A percentile compares a stretch with the other conserved stretches of the same genome.
Evolutionary conservation across 805 yeast genomes (phyloP).

Genomic region (Metschnikowia gelsemii): DNA sequence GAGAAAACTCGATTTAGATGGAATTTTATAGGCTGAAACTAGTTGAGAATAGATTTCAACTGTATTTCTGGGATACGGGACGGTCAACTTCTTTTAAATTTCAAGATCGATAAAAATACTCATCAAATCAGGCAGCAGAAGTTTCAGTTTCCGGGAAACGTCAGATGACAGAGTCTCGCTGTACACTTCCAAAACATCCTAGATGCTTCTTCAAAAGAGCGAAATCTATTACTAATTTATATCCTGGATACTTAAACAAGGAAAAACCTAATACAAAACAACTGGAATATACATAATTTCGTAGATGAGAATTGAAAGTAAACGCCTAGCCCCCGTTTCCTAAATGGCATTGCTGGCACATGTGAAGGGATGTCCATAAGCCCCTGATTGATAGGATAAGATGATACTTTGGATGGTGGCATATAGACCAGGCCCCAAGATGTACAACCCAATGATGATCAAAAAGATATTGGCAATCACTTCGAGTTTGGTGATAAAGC

Average conservation of each 20-base stretch:
- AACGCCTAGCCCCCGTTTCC: background rate
- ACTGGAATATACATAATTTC: too few species aligned
- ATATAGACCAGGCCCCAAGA: conserved; percentile 60
- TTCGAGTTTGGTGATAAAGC: conserved; percentile 35
- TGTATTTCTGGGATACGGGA: background rate
- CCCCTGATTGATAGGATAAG: conserved; percentile 46
- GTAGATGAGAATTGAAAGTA: too few species aligned
- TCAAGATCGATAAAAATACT: too few species aligned
- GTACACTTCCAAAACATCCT: too few species aligned
- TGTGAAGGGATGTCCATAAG: conserved; percentile 52
- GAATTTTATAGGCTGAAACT: too few species aligned
- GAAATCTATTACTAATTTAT: background rate
- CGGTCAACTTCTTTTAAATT: too few species aligned
- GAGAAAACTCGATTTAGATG: conserved; percentile 7
- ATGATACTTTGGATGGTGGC: conserved; percentile 56
- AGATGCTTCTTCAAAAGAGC: background rate
- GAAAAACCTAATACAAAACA: background rate
- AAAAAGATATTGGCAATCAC: conserved; percentile 36
- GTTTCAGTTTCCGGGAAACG: too few species aligned
- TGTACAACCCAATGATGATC: conserved; percentile 50
- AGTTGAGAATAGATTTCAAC: too few species aligned
- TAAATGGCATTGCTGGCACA: conserved; percentile 43
- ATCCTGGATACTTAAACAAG: background rate
- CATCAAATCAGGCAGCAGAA: too few species aligned
- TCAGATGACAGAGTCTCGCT: too few species aligned